These are phyloP conservation scores for Paramecium sonneborni DNA, from an alignment of 73 alveolate species.

Conservation along the genomic window DNA sequence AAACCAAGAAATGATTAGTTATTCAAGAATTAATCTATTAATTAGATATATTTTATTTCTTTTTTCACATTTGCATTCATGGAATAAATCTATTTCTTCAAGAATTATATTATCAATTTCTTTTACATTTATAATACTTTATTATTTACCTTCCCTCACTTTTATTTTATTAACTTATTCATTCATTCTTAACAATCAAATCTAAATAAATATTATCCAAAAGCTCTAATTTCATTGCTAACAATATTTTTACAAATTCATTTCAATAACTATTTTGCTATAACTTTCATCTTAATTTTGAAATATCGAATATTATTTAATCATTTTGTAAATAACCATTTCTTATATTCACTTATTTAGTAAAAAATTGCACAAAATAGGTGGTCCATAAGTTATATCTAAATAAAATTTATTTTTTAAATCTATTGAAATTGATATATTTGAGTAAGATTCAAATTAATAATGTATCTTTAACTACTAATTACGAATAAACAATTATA, in stretches of 20 bases:
- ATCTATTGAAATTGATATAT: no score
- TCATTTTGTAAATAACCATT: no score
- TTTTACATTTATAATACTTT: not conserved
- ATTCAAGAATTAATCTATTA: conserved; percentile 5
- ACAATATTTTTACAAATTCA: no score
- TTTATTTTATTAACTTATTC: not conserved
- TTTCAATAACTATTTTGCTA: no score
- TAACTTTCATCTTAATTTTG: no score
- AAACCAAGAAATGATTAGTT: conserved; percentile 32
- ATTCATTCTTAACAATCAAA: no score
- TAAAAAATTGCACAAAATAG: not conserved
- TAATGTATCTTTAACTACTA: no score
- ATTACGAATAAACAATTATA: no score
- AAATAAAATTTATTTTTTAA: not conserved
- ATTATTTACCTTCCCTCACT: not conserved
- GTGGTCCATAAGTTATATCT: not conserved
- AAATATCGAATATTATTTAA: no score
- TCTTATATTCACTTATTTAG: not conserved
- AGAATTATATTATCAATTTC: not conserved
- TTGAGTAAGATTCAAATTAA: no score
- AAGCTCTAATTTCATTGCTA: no score
- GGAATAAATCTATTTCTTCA: not conserved
- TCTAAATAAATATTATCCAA: no score
- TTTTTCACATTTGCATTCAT: not conserved
- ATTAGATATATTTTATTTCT: not conserved